Evolutionary conservation across 768 basidiomycete species (phyloP).

Genomic region (Lentinula detonsa): DNA sequence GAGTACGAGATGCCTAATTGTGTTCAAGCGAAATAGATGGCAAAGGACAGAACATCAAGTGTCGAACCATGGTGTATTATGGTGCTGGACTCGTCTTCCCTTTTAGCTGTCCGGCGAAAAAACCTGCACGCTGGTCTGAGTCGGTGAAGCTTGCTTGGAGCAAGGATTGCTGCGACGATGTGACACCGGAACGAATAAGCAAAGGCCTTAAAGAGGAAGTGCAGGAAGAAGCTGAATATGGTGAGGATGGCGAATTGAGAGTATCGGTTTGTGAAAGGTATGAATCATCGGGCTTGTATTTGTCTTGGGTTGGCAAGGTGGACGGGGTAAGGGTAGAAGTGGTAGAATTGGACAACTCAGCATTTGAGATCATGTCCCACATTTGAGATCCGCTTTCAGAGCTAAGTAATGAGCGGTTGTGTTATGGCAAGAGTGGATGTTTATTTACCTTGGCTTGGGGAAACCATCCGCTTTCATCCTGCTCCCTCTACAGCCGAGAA

Average conservation of each 20-base stretch:
- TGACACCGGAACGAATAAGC: neutral
- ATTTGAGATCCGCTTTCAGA: neutral
- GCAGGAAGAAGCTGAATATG: neutral
- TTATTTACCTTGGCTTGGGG: neutral
- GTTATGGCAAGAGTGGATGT: no score
- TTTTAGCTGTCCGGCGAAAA: neutral
- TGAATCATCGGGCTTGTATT: neutral
- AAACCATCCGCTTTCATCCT: neutral
- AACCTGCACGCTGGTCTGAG: neutral
- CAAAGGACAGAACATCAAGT: neutral
- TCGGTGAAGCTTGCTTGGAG: neutral
- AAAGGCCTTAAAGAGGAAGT: neutral
- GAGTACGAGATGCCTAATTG: neutral
- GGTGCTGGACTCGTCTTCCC: neutral
- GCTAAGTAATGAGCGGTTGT: neutral
- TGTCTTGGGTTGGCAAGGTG: neutral
- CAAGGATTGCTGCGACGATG: neutral
- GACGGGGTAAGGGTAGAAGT: neutral
- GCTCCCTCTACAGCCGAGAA: neutral
- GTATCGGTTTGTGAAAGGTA: neutral
- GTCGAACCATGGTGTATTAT: no score
- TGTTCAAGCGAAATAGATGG: neutral
- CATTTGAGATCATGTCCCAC: conserved; percentile 1
- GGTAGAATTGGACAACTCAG: neutral
- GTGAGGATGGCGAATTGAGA: neutral